These are phyloP conservation scores for Chiua sp. DNA, from an alignment of 1,284 basidiomycete species.

Conservation along the genomic window DNA sequence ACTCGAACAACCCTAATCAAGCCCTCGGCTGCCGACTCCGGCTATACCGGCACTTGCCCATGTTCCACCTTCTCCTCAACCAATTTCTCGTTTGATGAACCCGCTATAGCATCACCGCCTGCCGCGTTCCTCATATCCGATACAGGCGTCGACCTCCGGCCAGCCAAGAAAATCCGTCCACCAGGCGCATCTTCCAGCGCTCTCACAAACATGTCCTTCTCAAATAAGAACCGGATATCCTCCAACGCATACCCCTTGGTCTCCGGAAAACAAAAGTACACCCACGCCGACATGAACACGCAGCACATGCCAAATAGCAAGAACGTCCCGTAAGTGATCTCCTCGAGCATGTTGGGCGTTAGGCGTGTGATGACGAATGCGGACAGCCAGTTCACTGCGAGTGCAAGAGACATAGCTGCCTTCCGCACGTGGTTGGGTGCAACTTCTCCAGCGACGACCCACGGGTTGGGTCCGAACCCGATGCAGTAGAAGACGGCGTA, in stretches of 20 bases:
- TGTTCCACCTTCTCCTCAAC: no score
- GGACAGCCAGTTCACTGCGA: conserved; percentile 54
- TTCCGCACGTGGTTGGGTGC: conserved; percentile 54
- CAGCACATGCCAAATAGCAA: conserved; percentile 55
- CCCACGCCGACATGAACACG: conserved; percentile 49
- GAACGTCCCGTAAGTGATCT: conserved; percentile 56
- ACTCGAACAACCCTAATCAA: no score
- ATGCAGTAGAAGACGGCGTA: conserved; percentile 53
- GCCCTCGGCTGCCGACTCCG: no score
- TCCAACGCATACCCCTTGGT: conserved; percentile 52
- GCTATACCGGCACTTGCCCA: neutral
- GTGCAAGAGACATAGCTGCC: conserved; percentile 47
- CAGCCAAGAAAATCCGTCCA: conserved; percentile 45
- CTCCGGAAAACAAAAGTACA: conserved; percentile 52
- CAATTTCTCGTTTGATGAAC: no score
- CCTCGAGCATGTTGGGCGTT: conserved; percentile 56
- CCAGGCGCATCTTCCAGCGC: conserved; percentile 53
- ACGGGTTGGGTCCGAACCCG: conserved; percentile 47
- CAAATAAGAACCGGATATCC: conserved; percentile 53
- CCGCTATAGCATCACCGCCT: no score
- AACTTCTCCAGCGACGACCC: conserved; percentile 54
- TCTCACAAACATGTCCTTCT: conserved; percentile 45
- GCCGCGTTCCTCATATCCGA: conserved; percentile 28
- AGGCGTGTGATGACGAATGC: conserved; percentile 54
- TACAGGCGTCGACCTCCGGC: conserved; percentile 37